Base-by-base conservation (phyloP, 345 rosid species). In the Eucalyptus lansdowneana region DNA sequence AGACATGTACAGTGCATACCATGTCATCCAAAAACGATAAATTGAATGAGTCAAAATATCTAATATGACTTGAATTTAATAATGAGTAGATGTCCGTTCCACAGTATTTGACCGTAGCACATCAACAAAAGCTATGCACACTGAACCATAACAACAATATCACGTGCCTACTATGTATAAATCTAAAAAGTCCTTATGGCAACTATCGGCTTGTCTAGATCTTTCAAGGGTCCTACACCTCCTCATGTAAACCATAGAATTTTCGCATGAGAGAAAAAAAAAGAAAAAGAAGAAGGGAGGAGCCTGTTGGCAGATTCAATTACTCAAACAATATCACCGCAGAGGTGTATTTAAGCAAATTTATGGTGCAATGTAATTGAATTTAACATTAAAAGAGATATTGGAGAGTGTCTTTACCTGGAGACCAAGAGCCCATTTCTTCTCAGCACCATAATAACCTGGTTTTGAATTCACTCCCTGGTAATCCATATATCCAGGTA, bases 401-500 rank as follows among this genome's bases (percentile, higher is more conserved):
- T 21, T 3, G 37, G 37, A 31, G 9, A 76, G 83, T 76, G 88
- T 91, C 88, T 88, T 90, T 49, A 98, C 99, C 99, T 97, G 99
- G 88, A 98, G 97, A 76, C 99, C 99, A 91, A 98, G 99, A 89
- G 99, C 97, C 98, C 99, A 98, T 95, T 98, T 98, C 94, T 97
- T 94, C 89, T 98, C 99, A 85, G 91, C 87, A 89, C 94, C 27
- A 93, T 94, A 91, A 89, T 92, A 93, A 94, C 97, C 88, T n/a
- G 96, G 91, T 87, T 94, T 94, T 87, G 94, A 90, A 87, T 95
- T 94, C 87, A 91, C 92, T 89, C 96, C 98, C 91, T 95, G 98
- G 90, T 94, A 96, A 86, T 98, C 99, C 92, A 94, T 94, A 89
- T 92, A 94, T 89, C 96, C 98, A 44, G 96, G 92, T 91, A 93